Base-by-base conservation (phyloP, 1,139 yeast genomes). In the Pneumocystis murina region DNA sequence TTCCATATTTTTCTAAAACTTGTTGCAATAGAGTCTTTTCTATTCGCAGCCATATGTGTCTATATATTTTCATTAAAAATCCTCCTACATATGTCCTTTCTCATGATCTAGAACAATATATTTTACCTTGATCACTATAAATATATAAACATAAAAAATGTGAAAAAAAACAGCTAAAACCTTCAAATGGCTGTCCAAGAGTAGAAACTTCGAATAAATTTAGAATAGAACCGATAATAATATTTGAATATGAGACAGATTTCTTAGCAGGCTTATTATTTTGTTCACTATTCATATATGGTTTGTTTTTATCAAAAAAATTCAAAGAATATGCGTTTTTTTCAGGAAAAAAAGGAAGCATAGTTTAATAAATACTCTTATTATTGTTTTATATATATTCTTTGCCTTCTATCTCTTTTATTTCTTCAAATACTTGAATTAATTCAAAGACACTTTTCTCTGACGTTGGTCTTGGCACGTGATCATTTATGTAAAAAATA, bases 11-110 rank as follows among this genome's bases (percentile, higher is more conserved):
- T 80, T 67, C 80, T 80, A 62, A 85, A 80, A 35, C 96, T 88
- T 69, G 84, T 84, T 16, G 82, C 71, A 69, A 92, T 78, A 7
- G 84, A 75, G 67, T 92, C 79, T 59, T 80, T 78, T 73, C 98
- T 81, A 77, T 92, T 89, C 66, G 98, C 97, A 41, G 97, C 97
- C 96, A 92, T 91, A 39, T 98, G 94, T 66, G 98, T 92, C 78
- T 74, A 59, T 40, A n/a, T 16, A 41, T 62, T 5, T 38, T 17
- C 62, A 43, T 24, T 8, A 38, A n/a, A 28, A 39, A 16, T 7
- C n/a, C 33, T 20, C 20, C 16, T 14, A 16, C 10, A 17, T 54
- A 40, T 7, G 54, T 36, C 7, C n/a, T 30, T 39, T 41, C n/a
- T 60, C 20, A 33, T 36, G 5, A 10, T 24, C 12, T n/a, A 17